A percentile compares a stretch with the other conserved stretches of the same genome.
Evolutionary conservation across 2,329 filamentous ascomycete species (phyloP).

Genomic region (Colletotrichum sp.): DNA sequence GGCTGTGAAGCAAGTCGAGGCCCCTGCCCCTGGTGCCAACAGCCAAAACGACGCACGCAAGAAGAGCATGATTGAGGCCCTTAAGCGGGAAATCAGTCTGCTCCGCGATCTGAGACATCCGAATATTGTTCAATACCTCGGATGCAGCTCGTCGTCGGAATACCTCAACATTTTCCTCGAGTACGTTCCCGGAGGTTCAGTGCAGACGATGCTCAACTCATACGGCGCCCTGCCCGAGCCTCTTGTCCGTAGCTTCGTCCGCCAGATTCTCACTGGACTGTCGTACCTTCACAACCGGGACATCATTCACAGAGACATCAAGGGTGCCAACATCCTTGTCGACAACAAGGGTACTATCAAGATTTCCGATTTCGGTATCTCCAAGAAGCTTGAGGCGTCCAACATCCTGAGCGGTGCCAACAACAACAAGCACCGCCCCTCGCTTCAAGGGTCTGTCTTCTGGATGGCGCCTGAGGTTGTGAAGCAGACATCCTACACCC

Average conservation of each 20-base stretch:
- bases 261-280: slow-evolving; percentile 91
- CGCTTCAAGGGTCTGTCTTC: slow-evolving; percentile 95
- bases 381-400: slow-evolving; percentile 93
- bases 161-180: slow-evolving; percentile 99
- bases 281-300: slow-evolving; percentile 93
- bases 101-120: slow-evolving; percentile 92
- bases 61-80: slow-evolving; percentile 96
- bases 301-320: slow-evolving; percentile 99
- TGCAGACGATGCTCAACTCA: slow-evolving; percentile 98
- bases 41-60: slow-evolving; percentile 88
- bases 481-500: slow-evolving; percentile 95
- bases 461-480: slow-evolving; percentile 99
- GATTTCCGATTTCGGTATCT: slow-evolving; percentile 98
- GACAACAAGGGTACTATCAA: slow-evolving; percentile 99
- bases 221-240: slow-evolving; percentile 95
- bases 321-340: slow-evolving; percentile 97
- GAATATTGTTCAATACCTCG: slow-evolving; percentile 98
- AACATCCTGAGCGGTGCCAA: slow-evolving; percentile 76
- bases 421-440: slow-evolving; percentile 73
- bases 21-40: slow-evolving; percentile 78
- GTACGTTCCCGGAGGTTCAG: slow-evolving; percentile 96
- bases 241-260: slow-evolving; percentile 93
- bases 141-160: slow-evolving; percentile 88
- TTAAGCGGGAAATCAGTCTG: slow-evolving; percentile 95
- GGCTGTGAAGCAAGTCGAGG: slow-evolving; percentile 97